A percentile compares a stretch with the other conserved stretches of the same genome.
Conservation (phyloP, 2,329 filamentous ascomycete species). For the Seiridium cupressi region DNA sequence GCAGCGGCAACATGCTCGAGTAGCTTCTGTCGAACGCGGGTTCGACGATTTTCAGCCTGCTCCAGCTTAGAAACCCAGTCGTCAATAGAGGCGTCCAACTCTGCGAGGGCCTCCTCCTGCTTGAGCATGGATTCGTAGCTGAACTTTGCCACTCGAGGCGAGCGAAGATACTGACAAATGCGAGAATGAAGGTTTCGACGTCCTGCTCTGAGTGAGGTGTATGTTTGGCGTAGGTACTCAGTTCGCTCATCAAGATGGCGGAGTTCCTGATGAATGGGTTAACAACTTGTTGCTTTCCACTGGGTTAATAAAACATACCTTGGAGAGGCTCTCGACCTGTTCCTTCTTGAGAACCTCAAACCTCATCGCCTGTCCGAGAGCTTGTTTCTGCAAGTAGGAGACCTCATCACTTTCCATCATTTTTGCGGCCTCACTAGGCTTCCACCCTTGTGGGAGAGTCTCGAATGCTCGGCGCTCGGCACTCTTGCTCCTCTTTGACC, state of each 20-base stretch:
- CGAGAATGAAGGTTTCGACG: slow-evolving; percentile 74
- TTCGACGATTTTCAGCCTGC: slow-evolving; percentile 73
- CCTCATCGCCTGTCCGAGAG: slow-evolving; percentile 58
- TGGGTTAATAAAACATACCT: slow-evolving; percentile 38
- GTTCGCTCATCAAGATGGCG: slow-evolving; percentile 74
- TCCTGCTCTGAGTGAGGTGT: slow-evolving; percentile 71
- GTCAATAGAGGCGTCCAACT: slow-evolving; percentile 75
- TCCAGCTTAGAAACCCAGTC: slow-evolving; percentile 82
- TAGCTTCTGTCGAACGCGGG: slow-evolving; percentile 73
- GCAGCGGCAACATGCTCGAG: slow-evolving; percentile 79
- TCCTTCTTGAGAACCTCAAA: slow-evolving; percentile 64
- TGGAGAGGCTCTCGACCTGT: slow-evolving; percentile 65
- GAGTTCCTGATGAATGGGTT: slow-evolving; percentile 55
- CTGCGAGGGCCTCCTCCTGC: slow-evolving; percentile 76
- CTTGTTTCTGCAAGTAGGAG: slow-evolving; percentile 54
- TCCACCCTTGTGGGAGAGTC: slow-evolving; percentile 57
- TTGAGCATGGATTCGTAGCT: slow-evolving; percentile 73
- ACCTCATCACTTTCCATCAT: slow-evolving; percentile 49
- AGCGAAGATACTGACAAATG: slow-evolving; percentile 75
- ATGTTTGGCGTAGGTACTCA: slow-evolving; percentile 75
- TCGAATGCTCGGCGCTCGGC: slow-evolving; percentile 59
- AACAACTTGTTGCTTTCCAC: not conserved
- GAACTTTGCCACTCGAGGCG: slow-evolving; percentile 68
- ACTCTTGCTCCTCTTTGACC: slow-evolving; percentile 44
- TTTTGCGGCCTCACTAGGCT: slow-evolving; percentile 48